Conservation (phyloP, 2,329 filamentous ascomycete genomes). For the Diaporthe amygdali region DNA sequence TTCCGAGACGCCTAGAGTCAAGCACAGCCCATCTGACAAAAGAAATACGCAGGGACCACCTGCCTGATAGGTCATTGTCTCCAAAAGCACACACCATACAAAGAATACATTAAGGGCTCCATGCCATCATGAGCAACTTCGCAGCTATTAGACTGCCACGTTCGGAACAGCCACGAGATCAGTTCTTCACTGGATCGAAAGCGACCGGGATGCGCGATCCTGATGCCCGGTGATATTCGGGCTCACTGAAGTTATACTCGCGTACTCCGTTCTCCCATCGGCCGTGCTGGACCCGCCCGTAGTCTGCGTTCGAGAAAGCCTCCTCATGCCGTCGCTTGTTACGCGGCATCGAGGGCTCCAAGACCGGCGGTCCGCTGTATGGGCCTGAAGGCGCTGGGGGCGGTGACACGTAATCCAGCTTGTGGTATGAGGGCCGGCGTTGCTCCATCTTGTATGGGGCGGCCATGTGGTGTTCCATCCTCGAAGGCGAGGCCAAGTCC, state of each 20-base stretch:
- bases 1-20: slow-evolving; percentile 5
- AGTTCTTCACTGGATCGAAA: neutral
- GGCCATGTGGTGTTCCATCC: slow-evolving; percentile 5
- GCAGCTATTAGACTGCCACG: neutral
- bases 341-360: neutral
- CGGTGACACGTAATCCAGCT: neutral
- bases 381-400: neutral
- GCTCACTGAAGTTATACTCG: slow-evolving; percentile 12
- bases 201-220: neutral
- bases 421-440: slow-evolving; percentile 10
- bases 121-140: neutral
- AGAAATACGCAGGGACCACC: neutral
- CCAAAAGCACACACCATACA: neutral
- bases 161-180: neutral
- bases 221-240: slow-evolving; percentile 13
- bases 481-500: slow-evolving; percentile 12
- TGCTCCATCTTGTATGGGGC: slow-evolving; percentile 10
- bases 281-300: slow-evolving; percentile 20
- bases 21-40: neutral
- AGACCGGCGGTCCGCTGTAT: slow-evolving; percentile 1
- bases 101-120: neutral
- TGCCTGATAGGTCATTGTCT: neutral
- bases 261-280: slow-evolving; percentile 15
- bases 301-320: slow-evolving; percentile 15
- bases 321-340: slow-evolving; percentile 23